Percentiles rank a stretch among this genome's conserved stretches.
Conservation (phyloP, 2,329 filamentous ascomycete genomes). For the Aspergillus vadensis region DNA sequence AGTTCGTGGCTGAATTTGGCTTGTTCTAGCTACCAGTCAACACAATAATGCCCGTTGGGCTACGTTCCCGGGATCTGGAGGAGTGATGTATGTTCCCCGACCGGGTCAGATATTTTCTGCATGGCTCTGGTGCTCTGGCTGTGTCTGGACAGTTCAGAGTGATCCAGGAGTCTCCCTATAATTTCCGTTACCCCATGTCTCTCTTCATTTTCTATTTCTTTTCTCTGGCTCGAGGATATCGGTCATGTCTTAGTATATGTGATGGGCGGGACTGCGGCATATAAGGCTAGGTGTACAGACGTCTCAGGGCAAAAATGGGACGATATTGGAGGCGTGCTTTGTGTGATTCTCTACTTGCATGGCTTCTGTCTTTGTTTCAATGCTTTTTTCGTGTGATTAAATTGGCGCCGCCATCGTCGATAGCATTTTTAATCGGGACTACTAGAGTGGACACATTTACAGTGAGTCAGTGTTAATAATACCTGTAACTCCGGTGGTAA, state of each 20-base stretch:
- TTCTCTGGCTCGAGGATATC: constrained; percentile 15
- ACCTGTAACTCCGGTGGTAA: not conserved
- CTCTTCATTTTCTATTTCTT: constrained; percentile 19
- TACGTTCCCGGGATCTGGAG: not conserved
- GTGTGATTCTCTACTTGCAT: not conserved
- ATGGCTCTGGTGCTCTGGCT: constrained; percentile 37
- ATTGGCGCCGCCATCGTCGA: not conserved
- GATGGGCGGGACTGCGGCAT: constrained; percentile 18
- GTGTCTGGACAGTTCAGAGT: constrained; percentile 19
- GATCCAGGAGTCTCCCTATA: not conserved
- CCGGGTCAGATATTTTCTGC: constrained; percentile 21
- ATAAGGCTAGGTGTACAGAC: constrained; percentile 17
- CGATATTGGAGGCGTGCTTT: constrained; percentile 13
- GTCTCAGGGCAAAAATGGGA: constrained; percentile 14
- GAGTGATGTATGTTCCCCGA: constrained; percentile 5
- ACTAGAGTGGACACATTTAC: not conserved
- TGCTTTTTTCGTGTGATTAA: constrained; percentile 6
- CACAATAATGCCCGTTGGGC: not conserved
- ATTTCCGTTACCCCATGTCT: not conserved
- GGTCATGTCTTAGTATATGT: constrained; percentile 12
- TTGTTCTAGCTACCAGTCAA: constrained; percentile 12
- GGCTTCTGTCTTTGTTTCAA: constrained; percentile 8
- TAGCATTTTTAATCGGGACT: not conserved
- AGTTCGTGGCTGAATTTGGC: constrained; percentile 1
- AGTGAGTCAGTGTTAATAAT: not conserved